Conservation (phyloP, 1,284 basidiomycete species). For the Amylostereum chailletii region DNA sequence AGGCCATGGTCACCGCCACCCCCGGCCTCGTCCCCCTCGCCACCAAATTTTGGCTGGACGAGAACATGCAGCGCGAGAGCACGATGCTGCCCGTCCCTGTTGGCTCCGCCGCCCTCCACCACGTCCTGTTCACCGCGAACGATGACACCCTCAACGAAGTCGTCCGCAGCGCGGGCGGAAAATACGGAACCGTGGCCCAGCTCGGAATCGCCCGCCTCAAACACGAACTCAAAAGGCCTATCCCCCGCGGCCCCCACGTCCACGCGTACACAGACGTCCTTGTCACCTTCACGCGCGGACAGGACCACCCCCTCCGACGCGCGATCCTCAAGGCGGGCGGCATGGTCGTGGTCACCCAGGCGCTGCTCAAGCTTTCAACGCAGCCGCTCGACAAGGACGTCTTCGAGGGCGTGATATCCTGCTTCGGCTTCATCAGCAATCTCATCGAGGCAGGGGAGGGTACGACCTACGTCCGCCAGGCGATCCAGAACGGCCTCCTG, state of each 20-base stretch:
- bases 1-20: conserved; percentile 21
- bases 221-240: conserved; percentile 14
- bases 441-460: conserved; percentile 29
- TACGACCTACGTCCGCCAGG: conserved; percentile 27
- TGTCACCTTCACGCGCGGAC: conserved; percentile 20
- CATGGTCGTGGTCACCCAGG: conserved; percentile 22
- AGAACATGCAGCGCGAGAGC: conserved; percentile 18
- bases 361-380: conserved; percentile 19
- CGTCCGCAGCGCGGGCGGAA: conserved; percentile 17
- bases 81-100: conserved; percentile 18
- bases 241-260: conserved; percentile 6
- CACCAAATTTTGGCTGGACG: conserved; percentile 25
- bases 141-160: conserved; percentile 20
- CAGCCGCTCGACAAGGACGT: conserved; percentile 13
- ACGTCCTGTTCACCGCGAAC: conserved; percentile 18
- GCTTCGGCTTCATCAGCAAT: conserved; percentile 25
- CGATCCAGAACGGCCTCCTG: conserved; percentile 25
- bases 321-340: conserved; percentile 24
- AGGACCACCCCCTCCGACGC: conserved; percentile 22
- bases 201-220: conserved; percentile 21
- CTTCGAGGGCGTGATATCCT: conserved; percentile 21
- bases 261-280: conserved; percentile 24
- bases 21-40: conserved; percentile 25
- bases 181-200: conserved; percentile 20
- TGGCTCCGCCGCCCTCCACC: conserved; percentile 22